Evolutionary conservation across 2,329 filamentous ascomycete genomes (phyloP).

Genomic region (Pleomassaria siparia): DNA sequence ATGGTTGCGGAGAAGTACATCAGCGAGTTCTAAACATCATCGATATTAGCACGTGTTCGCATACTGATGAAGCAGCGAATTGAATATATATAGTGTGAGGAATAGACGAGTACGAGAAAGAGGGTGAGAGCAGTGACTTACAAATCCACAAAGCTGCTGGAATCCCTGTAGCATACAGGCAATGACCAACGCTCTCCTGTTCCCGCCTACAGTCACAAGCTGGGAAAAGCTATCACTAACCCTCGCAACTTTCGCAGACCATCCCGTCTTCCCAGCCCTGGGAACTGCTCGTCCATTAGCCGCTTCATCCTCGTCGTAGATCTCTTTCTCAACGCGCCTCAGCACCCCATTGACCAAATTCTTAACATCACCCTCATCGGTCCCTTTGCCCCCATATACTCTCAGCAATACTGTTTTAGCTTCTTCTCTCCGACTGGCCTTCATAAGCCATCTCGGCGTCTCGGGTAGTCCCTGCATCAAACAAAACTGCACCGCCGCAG

Average conservation of each 20-base stretch:
- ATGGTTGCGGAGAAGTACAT: slow-evolving; percentile 55
- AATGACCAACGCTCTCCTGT: slow-evolving; percentile 76
- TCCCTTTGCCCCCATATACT: slow-evolving; percentile 56
- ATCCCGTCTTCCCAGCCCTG: slow-evolving; percentile 30
- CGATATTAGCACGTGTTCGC: not conserved
- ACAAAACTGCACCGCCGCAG: slow-evolving; percentile 69
- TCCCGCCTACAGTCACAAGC: slow-evolving; percentile 48
- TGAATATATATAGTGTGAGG: not conserved
- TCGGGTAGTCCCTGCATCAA: slow-evolving; percentile 78
- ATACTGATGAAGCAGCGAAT: not conserved
- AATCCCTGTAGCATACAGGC: slow-evolving; percentile 84
- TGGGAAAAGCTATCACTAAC: slow-evolving; percentile 59
- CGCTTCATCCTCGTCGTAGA: slow-evolving; percentile 66
- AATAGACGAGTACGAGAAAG: not conserved
- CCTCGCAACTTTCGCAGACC: slow-evolving; percentile 44
- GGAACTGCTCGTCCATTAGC: slow-evolving; percentile 40
- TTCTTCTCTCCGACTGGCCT: slow-evolving; percentile 61
- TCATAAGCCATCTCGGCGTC: slow-evolving; percentile 84
- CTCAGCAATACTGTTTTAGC: slow-evolving; percentile 66
- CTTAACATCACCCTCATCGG: slow-evolving; percentile 32
- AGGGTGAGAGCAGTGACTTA: slow-evolving; percentile 19
- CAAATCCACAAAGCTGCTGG: slow-evolving; percentile 76
- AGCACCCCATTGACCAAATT: slow-evolving; percentile 62
- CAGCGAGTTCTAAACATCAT: slow-evolving; percentile 41
- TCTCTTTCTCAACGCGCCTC: slow-evolving; percentile 71